Percentiles rank a stretch among this genome's conserved stretches.
phyloP scores from a whole-genome alignment of 2,329 filamentous ascomycete genomes.

The Fusarium sp. region DNA sequence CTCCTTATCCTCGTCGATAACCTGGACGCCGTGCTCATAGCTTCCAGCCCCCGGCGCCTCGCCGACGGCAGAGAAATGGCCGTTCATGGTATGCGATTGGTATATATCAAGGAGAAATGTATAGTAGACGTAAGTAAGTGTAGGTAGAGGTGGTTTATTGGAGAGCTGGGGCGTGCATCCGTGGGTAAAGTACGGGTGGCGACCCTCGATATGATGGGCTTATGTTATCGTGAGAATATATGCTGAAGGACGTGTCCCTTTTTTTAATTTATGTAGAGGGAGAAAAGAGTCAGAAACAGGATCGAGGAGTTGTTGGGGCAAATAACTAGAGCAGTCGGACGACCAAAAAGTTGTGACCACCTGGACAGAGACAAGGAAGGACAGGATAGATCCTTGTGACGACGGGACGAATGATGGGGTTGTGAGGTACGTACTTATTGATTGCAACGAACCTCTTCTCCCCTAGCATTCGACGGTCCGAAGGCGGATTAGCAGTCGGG shows the following conservation, averaged over 20 bases:
- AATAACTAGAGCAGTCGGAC: slow-evolving; percentile 29
- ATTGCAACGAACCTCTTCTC: not conserved
- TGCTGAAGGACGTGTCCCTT: not conserved
- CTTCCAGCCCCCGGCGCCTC: slow-evolving; percentile 69
- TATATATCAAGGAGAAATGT: slow-evolving; percentile 10
- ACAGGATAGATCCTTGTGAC: slow-evolving; percentile 35
- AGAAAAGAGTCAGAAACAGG: not conserved
- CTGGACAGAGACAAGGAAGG: slow-evolving; percentile 32
- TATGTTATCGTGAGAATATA: slow-evolving; percentile 10
- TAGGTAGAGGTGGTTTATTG: slow-evolving; percentile 15
- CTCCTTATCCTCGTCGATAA: slow-evolving; percentile 89
- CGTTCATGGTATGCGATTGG: slow-evolving; percentile 68
- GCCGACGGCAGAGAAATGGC: slow-evolving; percentile 81
- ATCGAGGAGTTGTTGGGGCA: slow-evolving; percentile 34
- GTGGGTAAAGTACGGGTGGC: slow-evolving; percentile 22
- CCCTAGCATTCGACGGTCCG: not conserved
- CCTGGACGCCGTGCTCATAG: slow-evolving; percentile 95
- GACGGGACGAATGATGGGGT: slow-evolving; percentile 10
- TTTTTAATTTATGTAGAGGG: not conserved
- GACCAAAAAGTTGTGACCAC: slow-evolving; percentile 42
- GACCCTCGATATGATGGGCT: slow-evolving; percentile 22
- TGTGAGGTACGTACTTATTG: slow-evolving; percentile 31
- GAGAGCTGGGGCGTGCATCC: slow-evolving; percentile 32
- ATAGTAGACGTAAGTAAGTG: not conserved
- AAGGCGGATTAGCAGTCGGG: not conserved